Evolutionary conservation across 371 early-diverging fungal species (phyloP).

Genomic region (Pancytospora epiphaga): DNA sequence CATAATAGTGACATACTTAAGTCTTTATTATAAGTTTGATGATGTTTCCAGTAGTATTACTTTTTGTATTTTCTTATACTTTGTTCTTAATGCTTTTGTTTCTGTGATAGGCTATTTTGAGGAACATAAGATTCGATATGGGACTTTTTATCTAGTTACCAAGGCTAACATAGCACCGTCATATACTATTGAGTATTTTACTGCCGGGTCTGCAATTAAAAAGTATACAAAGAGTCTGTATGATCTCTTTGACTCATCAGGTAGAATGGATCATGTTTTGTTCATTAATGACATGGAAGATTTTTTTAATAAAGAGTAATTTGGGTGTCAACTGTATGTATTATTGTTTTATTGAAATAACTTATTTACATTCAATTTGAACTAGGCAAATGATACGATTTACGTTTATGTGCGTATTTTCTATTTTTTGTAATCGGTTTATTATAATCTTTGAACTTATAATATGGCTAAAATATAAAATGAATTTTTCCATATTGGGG

Average conservation of each 20-base stretch:
- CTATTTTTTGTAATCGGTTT: no score
- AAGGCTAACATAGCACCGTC: conserved; percentile 6
- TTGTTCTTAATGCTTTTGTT: conserved; percentile 31
- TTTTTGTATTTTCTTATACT: conserved; percentile 20
- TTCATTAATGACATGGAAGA: conserved; percentile 37
- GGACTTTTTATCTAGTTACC: background rate
- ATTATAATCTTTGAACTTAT: no score
- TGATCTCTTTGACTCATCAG: conserved; percentile 45
- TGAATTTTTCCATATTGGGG: no score
- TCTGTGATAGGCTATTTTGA: conserved; percentile 15
- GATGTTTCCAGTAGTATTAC: conserved; percentile 23
- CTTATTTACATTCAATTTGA: no score
- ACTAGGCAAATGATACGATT: no score
- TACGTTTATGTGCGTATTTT: no score
- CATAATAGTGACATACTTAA: conserved; percentile 15
- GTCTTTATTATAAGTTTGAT: conserved; percentile 36
- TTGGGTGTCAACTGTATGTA: no score
- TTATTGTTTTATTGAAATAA: no score
- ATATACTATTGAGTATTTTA: conserved; percentile 16
- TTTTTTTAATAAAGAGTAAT: conserved; percentile 32
- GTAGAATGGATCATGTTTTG: conserved; percentile 27
- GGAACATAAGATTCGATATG: background rate
- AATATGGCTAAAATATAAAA: no score
- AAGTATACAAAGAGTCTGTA: conserved; percentile 42
- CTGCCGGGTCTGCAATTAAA: conserved; percentile 19